phyloP scores from a whole-genome alignment of 768 basidiomycete species.

The Suillus lakei region DNA sequence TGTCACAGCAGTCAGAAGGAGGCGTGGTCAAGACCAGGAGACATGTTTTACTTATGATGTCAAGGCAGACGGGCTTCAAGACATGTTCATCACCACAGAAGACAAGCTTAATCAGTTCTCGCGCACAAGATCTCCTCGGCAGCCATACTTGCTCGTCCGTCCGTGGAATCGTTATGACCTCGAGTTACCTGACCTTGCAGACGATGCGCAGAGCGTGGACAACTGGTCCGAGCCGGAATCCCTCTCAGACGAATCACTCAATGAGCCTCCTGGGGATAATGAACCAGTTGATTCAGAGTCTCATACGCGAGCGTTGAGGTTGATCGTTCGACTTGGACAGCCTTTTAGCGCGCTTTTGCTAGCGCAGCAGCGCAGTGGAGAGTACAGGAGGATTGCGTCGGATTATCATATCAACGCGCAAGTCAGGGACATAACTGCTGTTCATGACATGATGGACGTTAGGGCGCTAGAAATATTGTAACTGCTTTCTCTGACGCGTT shows the following conservation, averaged over 20 bases:
- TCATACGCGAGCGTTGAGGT: background rate
- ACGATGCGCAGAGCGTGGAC: background rate
- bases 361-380: background rate
- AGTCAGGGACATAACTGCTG: background rate
- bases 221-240: background rate
- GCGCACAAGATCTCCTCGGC: background rate
- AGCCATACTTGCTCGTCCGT: background rate
- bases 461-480: slow-evolving; percentile 1
- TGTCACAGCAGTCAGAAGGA: background rate
- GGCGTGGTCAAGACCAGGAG: background rate
- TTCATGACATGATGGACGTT: background rate
- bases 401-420: background rate
- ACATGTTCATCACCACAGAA: background rate
- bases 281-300: background rate
- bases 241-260: background rate
- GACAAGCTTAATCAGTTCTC: background rate
- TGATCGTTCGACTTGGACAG: background rate
- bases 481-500: background rate
- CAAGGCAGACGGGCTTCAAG: background rate
- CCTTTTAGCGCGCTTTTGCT: slow-evolving; percentile 5
- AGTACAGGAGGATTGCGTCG: background rate
- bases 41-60: background rate
- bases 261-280: background rate
- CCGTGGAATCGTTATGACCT: slow-evolving; percentile 1
- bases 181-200: background rate